These are phyloP conservation scores for Prunella vulgaris DNA, from an alignment of 257 asterid genomes.

Conservation along the genomic window DNA sequence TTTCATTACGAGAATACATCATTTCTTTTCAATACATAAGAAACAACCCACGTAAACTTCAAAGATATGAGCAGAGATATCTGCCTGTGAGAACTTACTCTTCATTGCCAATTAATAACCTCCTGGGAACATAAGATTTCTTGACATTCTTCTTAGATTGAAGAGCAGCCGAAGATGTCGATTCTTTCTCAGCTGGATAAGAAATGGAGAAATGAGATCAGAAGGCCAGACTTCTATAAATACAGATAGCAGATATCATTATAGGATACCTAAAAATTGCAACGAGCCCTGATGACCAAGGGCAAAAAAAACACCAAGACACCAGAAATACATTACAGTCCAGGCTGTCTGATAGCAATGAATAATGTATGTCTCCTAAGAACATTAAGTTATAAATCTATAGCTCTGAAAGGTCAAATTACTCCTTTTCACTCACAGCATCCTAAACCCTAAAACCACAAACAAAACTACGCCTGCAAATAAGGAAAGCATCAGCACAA, in stretches of 20 bases:
- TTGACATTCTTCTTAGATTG: slow-evolving; percentile 42
- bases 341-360: neutral
- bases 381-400: neutral
- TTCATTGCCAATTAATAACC: slow-evolving; percentile 73
- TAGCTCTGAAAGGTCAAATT: neutral
- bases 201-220: slow-evolving; percentile 22
- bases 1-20: neutral
- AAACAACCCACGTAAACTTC: slow-evolving; percentile 4
- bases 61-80: neutral
- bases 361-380: neutral
- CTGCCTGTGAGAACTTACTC: slow-evolving; percentile 57
- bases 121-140: slow-evolving; percentile 66
- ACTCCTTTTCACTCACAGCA: slow-evolving; percentile 5
- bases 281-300: neutral
- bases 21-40: neutral
- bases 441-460: neutral
- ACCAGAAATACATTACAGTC: neutral
- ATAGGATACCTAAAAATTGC: neutral
- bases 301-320: neutral
- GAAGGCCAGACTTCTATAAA: slow-evolving; percentile 12
- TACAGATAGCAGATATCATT: slow-evolving; percentile 2
- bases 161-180: slow-evolving; percentile 30
- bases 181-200: slow-evolving; percentile 47
- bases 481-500: neutral
- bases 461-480: neutral